Percentiles rank a stretch among this genome's conserved stretches.
Conservation (phyloP, 2,329 filamentous ascomycete species). For the Sporothrix curviconia region DNA sequence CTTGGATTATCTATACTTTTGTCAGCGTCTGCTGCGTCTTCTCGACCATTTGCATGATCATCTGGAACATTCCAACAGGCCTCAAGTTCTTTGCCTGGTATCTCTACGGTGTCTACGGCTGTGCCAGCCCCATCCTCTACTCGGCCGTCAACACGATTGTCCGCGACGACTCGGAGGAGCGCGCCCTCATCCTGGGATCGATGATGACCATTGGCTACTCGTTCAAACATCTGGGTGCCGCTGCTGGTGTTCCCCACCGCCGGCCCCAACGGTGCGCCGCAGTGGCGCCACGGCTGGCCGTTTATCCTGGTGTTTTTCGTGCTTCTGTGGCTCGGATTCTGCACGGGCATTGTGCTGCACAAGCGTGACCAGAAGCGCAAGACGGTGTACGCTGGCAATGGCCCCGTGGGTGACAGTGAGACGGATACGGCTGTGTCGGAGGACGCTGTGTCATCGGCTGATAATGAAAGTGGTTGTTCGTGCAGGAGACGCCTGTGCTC, state of each 20-base stretch:
- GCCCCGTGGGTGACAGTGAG: not conserved
- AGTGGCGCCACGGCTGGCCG: conserved; percentile 44
- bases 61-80: conserved; percentile 43
- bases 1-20: conserved; percentile 41
- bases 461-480: not conserved
- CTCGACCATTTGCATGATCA: conserved; percentile 39
- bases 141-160: conserved; percentile 38
- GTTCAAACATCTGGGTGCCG: conserved; percentile 40
- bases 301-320: conserved; percentile 40
- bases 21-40: conserved; percentile 33
- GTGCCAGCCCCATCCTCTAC: conserved; percentile 36
- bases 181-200: conserved; percentile 34
- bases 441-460: not conserved
- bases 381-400: not conserved
- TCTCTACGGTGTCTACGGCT: conserved; percentile 33
- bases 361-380: conserved; percentile 10
- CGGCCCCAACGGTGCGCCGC: conserved; percentile 35
- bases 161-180: conserved; percentile 34
- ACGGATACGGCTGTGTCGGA: not conserved
- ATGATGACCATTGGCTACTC: conserved; percentile 43
- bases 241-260: conserved; percentile 37
- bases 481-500: not conserved
- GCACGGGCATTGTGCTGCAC: conserved; percentile 32
- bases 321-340: conserved; percentile 37
- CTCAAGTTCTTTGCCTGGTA: conserved; percentile 43